A percentile compares a stretch with the other conserved stretches of the same genome.
These are phyloP conservation scores for Handroanthus guayacan DNA, from an alignment of 257 asterid genomes.

Conservation along the genomic window DNA sequence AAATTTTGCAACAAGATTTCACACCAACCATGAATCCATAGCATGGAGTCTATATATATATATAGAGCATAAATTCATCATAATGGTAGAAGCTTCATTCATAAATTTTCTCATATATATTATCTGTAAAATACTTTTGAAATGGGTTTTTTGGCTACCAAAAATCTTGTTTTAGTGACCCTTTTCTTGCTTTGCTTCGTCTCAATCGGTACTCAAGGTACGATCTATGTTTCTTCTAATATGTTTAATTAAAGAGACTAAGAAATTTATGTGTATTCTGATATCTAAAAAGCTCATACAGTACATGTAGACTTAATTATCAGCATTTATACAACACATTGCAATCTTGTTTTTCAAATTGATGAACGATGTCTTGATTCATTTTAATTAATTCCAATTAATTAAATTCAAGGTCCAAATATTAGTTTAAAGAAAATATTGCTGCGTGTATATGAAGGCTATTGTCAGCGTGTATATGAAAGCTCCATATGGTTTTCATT, in stretches of 20 bases:
- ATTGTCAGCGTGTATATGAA: background rate
- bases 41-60: slow-evolving; percentile 27
- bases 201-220: slow-evolving; percentile 39
- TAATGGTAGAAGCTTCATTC: background rate
- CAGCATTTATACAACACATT: background rate
- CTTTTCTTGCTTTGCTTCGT: slow-evolving; percentile 41
- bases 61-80: slow-evolving; percentile 20
- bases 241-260: background rate
- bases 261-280: background rate
- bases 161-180: slow-evolving; percentile 27
- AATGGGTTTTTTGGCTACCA: slow-evolving; percentile 35
- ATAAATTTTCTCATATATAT: background rate
- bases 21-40: background rate
- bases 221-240: background rate
- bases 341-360: no score
- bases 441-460: no score
- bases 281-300: no score
- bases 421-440: background rate
- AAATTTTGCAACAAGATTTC: slow-evolving; percentile 21
- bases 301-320: background rate
- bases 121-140: background rate
- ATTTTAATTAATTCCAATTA: no score
- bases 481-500: background rate
- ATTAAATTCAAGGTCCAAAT: no score
- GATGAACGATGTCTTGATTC: no score